These are phyloP conservation scores for Nicotiana sylvestris DNA, from an alignment of 257 asterid genomes.

Conservation along the genomic window DNA sequence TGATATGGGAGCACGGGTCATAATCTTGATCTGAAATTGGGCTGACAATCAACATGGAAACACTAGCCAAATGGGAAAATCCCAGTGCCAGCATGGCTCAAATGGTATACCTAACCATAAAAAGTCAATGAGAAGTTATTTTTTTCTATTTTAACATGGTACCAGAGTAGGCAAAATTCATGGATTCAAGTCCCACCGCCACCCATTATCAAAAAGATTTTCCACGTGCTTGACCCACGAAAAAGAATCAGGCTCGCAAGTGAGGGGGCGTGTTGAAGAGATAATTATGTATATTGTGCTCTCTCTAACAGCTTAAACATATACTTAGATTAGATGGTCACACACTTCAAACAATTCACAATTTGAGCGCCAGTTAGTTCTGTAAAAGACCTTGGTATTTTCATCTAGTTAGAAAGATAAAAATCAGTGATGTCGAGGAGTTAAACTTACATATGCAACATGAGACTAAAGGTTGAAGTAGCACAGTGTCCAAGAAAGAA, in stretches of 20 bases:
- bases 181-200: background rate
- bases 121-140: constrained; percentile 11
- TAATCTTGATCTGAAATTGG: constrained; percentile 57
- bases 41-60: constrained; percentile 31
- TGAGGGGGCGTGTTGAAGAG: background rate
- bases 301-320: background rate
- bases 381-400: background rate
- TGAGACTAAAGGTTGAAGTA: constrained; percentile 68
- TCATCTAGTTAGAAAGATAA: background rate
- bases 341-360: background rate
- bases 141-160: background rate
- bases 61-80: constrained; percentile 22
- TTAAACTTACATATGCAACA: constrained; percentile 83
- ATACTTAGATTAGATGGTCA: background rate
- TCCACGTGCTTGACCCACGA: background rate
- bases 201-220: background rate
- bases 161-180: background rate
- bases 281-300: background rate
- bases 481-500: constrained; percentile 47
- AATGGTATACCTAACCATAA: constrained; percentile 23
- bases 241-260: background rate
- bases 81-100: constrained; percentile 32
- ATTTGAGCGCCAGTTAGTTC: background rate
- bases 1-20: constrained; percentile 42
- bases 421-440: background rate